phyloP scores from a whole-genome alignment of 164 flowering plant species.

The Warburgia ugandensis region DNA sequence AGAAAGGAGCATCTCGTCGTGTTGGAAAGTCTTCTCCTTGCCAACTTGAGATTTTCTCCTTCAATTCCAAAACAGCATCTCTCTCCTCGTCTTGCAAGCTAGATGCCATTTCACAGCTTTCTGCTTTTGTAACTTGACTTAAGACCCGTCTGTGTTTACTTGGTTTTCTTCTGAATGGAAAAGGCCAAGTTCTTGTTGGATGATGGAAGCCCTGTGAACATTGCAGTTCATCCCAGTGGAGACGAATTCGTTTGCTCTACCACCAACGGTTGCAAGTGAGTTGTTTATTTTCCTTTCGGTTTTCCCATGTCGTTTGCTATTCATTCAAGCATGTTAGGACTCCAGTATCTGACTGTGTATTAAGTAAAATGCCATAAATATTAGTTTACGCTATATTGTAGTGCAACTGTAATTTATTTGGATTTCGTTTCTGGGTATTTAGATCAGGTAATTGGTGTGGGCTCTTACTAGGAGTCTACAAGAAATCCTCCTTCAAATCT shows the following conservation, averaged over 20 bases:
- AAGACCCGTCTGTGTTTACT: background rate
- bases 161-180: slow-evolving; percentile 2
- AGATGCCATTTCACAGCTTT: slow-evolving; percentile 1
- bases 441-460: too few relatives aligned
- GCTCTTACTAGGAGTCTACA: too few relatives aligned
- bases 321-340: too few relatives aligned
- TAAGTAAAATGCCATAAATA: too few relatives aligned
- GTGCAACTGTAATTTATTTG: too few relatives aligned
- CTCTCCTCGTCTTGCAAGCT: slow-evolving; percentile 80
- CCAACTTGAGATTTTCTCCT: slow-evolving; percentile 63
- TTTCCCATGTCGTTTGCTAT: background rate
- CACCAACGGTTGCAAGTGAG: slow-evolving; percentile 67
- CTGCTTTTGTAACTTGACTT: background rate
- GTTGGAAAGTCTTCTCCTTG: slow-evolving; percentile 38
- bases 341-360: too few relatives aligned
- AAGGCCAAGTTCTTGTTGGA: slow-evolving; percentile 52
- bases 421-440: too few relatives aligned
- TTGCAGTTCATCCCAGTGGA: slow-evolving; percentile 84
- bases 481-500: too few relatives aligned
- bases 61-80: slow-evolving; percentile 43
- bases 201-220: slow-evolving; percentile 53
- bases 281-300: background rate
- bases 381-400: too few relatives aligned
- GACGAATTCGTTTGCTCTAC: slow-evolving; percentile 76
- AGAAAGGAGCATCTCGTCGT: slow-evolving; percentile 48